Conservation (phyloP, 2,329 filamentous ascomycete genomes). For the Cladosporium sphaerospermum region DNA sequence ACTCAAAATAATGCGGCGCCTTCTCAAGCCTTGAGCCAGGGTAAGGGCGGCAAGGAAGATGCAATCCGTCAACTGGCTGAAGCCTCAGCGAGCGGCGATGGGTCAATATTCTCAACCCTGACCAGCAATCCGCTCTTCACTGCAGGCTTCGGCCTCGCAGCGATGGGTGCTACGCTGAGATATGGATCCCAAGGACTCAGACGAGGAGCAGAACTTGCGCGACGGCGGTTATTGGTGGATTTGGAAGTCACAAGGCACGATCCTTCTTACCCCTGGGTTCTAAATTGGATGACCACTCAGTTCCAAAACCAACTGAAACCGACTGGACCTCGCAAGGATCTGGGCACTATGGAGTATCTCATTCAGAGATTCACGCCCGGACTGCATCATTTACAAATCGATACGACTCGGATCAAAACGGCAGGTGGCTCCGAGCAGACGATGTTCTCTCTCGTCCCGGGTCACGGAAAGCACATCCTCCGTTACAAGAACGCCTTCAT, state of each 20-base stretch:
- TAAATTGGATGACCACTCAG: conserved; percentile 80
- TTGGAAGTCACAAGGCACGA: conserved; percentile 94
- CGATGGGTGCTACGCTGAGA: conserved; percentile 73
- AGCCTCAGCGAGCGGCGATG: conserved; percentile 25
- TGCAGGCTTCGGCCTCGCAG: conserved; percentile 77
- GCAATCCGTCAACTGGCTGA: conserved; percentile 34
- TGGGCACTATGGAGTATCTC: conserved; percentile 46
- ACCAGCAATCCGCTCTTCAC: conserved; percentile 49
- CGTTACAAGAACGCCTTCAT: conserved; percentile 85
- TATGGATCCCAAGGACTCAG: conserved; percentile 73
- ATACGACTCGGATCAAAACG: conserved; percentile 56
- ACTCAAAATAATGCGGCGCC: conserved; percentile 3
- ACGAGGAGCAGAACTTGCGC: conserved; percentile 65
- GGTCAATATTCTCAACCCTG: conserved; percentile 40
- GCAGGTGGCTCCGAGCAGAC: conserved; percentile 66
- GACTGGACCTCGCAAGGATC: conserved; percentile 22
- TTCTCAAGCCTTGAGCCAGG: conserved; percentile 5
- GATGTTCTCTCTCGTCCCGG: conserved; percentile 82
- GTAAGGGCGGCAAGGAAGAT: conserved; percentile 20
- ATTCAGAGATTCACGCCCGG: conserved; percentile 53
- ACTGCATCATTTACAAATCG: conserved; percentile 59
- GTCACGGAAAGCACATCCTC: conserved; percentile 81
- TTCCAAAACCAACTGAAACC: conserved; percentile 36
- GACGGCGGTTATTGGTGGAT: conserved; percentile 83
- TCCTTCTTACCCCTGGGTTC: conserved; percentile 86